Evolutionary conservation across 441 rosid species (phyloP).

Genomic region (Pelargonium cotyledonis): DNA sequence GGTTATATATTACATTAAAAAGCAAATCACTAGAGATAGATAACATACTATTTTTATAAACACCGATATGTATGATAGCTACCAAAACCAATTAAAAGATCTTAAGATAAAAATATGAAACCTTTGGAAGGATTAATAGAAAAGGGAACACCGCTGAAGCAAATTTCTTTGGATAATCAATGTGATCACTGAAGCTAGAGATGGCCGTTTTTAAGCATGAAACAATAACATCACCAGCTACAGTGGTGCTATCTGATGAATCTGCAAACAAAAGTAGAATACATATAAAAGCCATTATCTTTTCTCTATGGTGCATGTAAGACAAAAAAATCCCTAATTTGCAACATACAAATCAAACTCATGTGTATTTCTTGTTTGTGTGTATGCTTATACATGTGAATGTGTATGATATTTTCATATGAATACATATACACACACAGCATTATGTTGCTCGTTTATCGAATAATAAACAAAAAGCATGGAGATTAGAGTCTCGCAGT

Average conservation of each 20-base stretch:
- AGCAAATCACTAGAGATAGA: not conserved
- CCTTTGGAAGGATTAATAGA: constrained; percentile 73
- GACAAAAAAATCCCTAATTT: not conserved
- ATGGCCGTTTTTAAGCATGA: constrained; percentile 51
- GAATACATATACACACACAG: not conserved
- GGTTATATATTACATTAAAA: constrained; percentile 10
- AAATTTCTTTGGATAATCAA: constrained; percentile 45
- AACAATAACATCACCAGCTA: constrained; percentile 54
- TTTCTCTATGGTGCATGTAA: not conserved
- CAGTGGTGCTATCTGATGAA: constrained; percentile 36
- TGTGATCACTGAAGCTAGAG: constrained; percentile 37
- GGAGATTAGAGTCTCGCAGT: not conserved
- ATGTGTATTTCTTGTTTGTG: not conserved
- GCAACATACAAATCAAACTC: not conserved
- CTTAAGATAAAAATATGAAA: constrained; percentile 17
- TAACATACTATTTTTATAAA: not conserved
- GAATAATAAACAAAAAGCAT: not conserved
- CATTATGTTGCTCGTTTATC: not conserved
- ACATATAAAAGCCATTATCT: not conserved
- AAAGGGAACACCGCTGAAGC: constrained; percentile 74
- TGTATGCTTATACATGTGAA: not conserved
- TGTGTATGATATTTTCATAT: not conserved
- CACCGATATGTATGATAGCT: not conserved
- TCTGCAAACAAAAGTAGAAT: constrained; percentile 39
- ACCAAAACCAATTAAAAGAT: constrained; percentile 6